Percentiles rank a stretch among this genome's conserved stretches.
Conservation (phyloP, 2,329 filamentous ascomycete species). For the Sporothrix schenckii region DNA sequence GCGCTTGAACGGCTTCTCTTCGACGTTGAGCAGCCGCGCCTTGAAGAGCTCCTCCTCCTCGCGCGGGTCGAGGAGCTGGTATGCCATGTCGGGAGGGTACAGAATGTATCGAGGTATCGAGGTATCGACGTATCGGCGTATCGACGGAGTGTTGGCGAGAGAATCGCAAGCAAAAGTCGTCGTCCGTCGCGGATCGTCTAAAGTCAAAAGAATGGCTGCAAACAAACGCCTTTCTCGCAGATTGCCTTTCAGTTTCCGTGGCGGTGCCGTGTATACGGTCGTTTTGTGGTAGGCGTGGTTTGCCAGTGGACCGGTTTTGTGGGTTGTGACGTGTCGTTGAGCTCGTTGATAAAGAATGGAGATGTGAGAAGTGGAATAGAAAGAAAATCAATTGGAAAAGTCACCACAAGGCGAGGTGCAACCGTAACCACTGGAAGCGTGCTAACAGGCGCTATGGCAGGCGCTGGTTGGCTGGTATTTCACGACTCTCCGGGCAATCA, state of each 20-base stretch:
- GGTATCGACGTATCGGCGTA: not conserved
- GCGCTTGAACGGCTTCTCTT: slow-evolving; percentile 89
- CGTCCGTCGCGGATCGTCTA: not conserved
- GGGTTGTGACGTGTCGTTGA: not conserved
- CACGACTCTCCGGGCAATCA: not conserved
- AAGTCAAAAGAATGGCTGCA: not conserved
- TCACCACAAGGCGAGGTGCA: not conserved
- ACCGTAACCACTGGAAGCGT: not conserved
- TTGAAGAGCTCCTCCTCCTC: slow-evolving; percentile 87
- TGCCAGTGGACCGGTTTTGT: not conserved
- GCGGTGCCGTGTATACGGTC: not conserved
- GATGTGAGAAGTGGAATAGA: not conserved
- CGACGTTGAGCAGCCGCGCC: slow-evolving; percentile 80
- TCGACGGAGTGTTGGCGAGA: not conserved
- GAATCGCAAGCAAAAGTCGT: not conserved
- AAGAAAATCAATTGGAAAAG: not conserved
- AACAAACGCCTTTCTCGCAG: not conserved
- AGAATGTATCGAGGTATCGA: not conserved
- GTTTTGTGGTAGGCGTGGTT: not conserved
- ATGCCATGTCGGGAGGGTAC: slow-evolving; percentile 42
- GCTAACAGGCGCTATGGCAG: slow-evolving; percentile 8
- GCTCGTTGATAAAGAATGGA: not conserved
- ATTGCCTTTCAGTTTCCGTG: not conserved
- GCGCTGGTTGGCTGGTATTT: slow-evolving; percentile 13
- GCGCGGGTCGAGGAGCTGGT: slow-evolving; percentile 70